A percentile compares a stretch with the other conserved stretches of the same genome.
Evolutionary conservation across 2,329 filamentous ascomycete species (phyloP).

Genomic region (Sphaceloma murrayae): DNA sequence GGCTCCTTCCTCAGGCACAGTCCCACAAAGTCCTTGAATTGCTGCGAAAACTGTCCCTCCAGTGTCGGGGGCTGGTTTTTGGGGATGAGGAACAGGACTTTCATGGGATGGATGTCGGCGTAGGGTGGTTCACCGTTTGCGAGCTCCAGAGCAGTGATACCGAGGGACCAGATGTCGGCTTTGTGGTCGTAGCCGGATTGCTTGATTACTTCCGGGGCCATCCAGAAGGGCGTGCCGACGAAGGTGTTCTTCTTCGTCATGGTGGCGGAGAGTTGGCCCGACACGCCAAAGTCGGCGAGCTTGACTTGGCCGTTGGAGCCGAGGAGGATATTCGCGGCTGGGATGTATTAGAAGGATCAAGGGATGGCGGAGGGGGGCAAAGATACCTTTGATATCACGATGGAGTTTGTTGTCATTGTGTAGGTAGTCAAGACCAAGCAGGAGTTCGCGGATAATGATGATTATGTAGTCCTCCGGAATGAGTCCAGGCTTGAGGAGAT

Average conservation of each 20-base stretch:
- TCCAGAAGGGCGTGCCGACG: slow-evolving; percentile 97
- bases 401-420: slow-evolving; percentile 95
- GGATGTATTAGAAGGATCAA: too few species aligned
- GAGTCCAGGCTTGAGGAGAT: slow-evolving; percentile 85
- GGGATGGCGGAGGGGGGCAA: too few species aligned
- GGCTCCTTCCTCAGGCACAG: slow-evolving; percentile 82
- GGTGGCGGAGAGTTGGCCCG: slow-evolving; percentile 87
- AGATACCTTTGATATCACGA: slow-evolving; percentile 87
- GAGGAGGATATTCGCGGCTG: slow-evolving; percentile 86
- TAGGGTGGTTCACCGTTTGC: slow-evolving; percentile 90
- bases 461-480: slow-evolving; percentile 95
- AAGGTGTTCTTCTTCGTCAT: slow-evolving; percentile 99
- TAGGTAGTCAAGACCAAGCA: slow-evolving; percentile 84
- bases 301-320: slow-evolving; percentile 91
- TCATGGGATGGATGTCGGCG: slow-evolving; percentile 96
- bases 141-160: slow-evolving; percentile 86
- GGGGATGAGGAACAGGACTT: slow-evolving; percentile 90
- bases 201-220: slow-evolving; percentile 98
- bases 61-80: slow-evolving; percentile 82
- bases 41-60: slow-evolving; percentile 38
- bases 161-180: slow-evolving; percentile 94
- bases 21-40: slow-evolving; percentile 44
- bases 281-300: slow-evolving; percentile 92
- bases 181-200: slow-evolving; percentile 97
- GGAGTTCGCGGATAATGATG: slow-evolving; percentile 82